Percentiles rank a stretch among this genome's conserved stretches.
phyloP scores from a whole-genome alignment of 2,329 filamentous ascomycete species.

The Phialophora chinensis region DNA sequence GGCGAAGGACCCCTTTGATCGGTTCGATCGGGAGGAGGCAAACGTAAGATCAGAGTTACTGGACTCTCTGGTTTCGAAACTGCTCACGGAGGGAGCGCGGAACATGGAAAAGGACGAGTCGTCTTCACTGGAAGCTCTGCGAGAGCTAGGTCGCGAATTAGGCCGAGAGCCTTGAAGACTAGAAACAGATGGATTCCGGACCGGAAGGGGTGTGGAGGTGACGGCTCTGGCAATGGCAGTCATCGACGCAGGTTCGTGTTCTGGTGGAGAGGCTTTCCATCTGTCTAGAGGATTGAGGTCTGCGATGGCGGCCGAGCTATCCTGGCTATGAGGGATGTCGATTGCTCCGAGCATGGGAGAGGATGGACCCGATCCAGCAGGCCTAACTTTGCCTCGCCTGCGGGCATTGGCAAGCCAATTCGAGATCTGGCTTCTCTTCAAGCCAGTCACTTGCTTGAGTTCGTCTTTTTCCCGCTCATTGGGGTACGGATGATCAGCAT shows the following conservation, averaged over 20 bases:
- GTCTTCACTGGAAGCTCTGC: slow-evolving; percentile 53
- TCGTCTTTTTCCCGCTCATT: slow-evolving; percentile 84
- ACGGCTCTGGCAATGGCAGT: slow-evolving; percentile 69
- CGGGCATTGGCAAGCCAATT: slow-evolving; percentile 94
- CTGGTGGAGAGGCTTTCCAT: slow-evolving; percentile 72
- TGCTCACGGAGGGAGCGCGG: slow-evolving; percentile 60
- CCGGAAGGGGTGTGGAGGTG: slow-evolving; percentile 48
- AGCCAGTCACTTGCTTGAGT: slow-evolving; percentile 76
- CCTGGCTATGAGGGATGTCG: slow-evolving; percentile 65
- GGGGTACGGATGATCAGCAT: slow-evolving; percentile 83
- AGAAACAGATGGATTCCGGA: slow-evolving; percentile 31
- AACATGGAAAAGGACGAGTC: slow-evolving; percentile 59
- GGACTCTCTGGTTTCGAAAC: slow-evolving; percentile 61
- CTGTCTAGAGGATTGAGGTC: slow-evolving; percentile 69
- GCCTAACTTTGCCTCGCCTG: slow-evolving; percentile 76
- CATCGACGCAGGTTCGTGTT: slow-evolving; percentile 70
- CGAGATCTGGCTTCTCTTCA: slow-evolving; percentile 82
- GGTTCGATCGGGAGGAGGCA: slow-evolving; percentile 63
- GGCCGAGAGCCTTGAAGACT: slow-evolving; percentile 41
- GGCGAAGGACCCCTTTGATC: slow-evolving; percentile 62
- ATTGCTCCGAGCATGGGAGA: slow-evolving; percentile 75
- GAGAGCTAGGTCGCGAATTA: slow-evolving; percentile 42
- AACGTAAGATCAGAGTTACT: slow-evolving; percentile 61
- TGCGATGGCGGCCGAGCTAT: slow-evolving; percentile 54
- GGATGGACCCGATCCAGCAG: slow-evolving; percentile 59